Conservation (phyloP, 306 rosid genomes). For the Fragaria ananassa region DNA sequence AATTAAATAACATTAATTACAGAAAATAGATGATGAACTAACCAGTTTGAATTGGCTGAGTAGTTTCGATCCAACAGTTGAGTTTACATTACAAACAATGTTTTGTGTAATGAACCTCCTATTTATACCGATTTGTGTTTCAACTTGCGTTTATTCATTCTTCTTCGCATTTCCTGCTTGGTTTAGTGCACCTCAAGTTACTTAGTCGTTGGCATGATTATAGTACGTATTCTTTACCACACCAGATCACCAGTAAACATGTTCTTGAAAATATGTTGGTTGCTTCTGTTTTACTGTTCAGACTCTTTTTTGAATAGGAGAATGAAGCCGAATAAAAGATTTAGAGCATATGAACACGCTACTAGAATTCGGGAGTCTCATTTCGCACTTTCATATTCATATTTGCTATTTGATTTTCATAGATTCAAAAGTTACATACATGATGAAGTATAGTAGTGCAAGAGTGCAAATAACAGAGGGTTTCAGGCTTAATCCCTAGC, state of each 20-base stretch:
- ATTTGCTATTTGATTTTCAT: not conserved
- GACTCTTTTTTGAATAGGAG: not conserved
- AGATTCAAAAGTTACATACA: not conserved
- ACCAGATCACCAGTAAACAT: not conserved
- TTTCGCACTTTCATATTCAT: not conserved
- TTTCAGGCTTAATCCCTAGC: not conserved
- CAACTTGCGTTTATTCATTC: not conserved
- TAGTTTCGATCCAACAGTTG: not conserved
- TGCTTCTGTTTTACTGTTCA: not conserved
- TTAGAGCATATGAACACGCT: not conserved
- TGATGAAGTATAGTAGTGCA: not conserved
- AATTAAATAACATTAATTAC: not conserved
- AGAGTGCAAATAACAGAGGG: not conserved
- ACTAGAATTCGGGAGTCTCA: not conserved
- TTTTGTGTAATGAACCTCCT: not conserved
- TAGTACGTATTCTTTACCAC: not conserved
- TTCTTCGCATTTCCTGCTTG: not conserved
- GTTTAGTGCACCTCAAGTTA: not conserved
- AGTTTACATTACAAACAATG: not conserved
- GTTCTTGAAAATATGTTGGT: not conserved
- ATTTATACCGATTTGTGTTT: not conserved
- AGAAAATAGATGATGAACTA: not conserved
- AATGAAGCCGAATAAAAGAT: not conserved
- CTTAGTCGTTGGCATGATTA: not conserved
- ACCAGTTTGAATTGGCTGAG: too few relatives aligned